Percentiles rank a stretch among this genome's conserved stretches.
Conservation (phyloP, 176 grass and related monocot species). For the Juncus effusus region DNA sequence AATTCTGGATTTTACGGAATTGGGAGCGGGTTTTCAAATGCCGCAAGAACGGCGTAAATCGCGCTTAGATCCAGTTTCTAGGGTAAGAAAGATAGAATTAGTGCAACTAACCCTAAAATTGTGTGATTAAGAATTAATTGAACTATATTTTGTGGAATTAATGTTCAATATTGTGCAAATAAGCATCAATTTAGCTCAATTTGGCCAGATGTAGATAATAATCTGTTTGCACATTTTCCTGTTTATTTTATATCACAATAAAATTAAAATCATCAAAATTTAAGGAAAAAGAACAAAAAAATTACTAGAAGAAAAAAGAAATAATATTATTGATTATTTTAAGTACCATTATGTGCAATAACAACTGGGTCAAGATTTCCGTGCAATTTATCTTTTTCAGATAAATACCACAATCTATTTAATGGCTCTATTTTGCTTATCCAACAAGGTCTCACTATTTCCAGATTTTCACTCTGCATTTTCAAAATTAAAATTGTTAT, state of each 20-base stretch:
- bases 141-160: too few species aligned
- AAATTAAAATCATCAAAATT: neutral
- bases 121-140: too few species aligned
- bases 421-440: conserved; percentile 91
- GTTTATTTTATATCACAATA: conserved; percentile 21
- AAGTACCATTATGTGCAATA: conserved; percentile 88
- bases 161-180: too few species aligned
- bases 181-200: conserved; percentile 58
- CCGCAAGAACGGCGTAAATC: conserved; percentile 86
- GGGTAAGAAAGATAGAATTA: conserved; percentile 1
- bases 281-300: conserved; percentile 19
- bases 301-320: too few species aligned
- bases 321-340: neutral
- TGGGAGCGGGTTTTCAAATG: conserved; percentile 80
- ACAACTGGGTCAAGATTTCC: conserved; percentile 81
- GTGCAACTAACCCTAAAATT: too few species aligned
- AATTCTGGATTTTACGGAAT: conserved; percentile 42
- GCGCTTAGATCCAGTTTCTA: conserved; percentile 88
- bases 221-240: conserved; percentile 91
- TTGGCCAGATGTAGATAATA: conserved; percentile 80
- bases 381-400: conserved; percentile 66
- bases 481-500: neutral
- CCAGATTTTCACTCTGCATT: conserved; percentile 52
- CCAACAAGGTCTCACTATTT: conserved; percentile 73
- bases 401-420: conserved; percentile 72